Conservation (phyloP, 2,329 filamentous ascomycete genomes). For the Hymenoscyphus infarciens region DNA sequence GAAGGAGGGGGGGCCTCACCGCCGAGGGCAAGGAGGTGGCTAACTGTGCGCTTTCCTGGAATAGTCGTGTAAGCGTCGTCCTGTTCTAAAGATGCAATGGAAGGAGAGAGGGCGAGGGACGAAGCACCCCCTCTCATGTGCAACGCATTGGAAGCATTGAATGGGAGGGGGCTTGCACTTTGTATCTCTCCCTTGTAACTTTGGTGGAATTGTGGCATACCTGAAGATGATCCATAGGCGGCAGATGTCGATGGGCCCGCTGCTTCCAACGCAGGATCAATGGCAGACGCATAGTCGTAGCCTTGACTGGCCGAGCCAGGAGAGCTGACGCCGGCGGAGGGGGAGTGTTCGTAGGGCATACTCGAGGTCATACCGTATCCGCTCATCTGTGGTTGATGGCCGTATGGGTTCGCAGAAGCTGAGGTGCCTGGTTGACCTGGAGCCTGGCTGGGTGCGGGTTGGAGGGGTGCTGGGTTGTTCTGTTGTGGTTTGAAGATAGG, state of each 20-base stretch:
- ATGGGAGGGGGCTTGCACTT: slow-evolving; percentile 36
- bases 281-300: slow-evolving; percentile 56
- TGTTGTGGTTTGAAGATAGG: slow-evolving; percentile 74
- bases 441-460: slow-evolving; percentile 57
- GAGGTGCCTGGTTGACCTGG: slow-evolving; percentile 28
- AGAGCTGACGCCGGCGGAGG: slow-evolving; percentile 41
- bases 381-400: slow-evolving; percentile 44
- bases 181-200: slow-evolving; percentile 32
- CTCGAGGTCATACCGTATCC: slow-evolving; percentile 37
- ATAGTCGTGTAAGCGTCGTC: slow-evolving; percentile 43
- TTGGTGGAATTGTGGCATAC: slow-evolving; percentile 32
- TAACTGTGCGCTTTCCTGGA: slow-evolving; percentile 65
- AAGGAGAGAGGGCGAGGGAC: slow-evolving; percentile 34
- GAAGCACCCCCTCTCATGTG: slow-evolving; percentile 51
- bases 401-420: slow-evolving; percentile 42
- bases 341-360: slow-evolving; percentile 34
- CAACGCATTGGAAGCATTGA: slow-evolving; percentile 39
- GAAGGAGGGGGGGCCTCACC: slow-evolving; percentile 57
- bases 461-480: slow-evolving; percentile 63
- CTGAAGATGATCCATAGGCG: slow-evolving; percentile 24
- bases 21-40: slow-evolving; percentile 65
- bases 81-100: slow-evolving; percentile 32
- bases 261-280: slow-evolving; percentile 64
- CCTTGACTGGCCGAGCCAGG: slow-evolving; percentile 43
- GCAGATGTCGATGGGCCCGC: slow-evolving; percentile 32